Percentiles rank a stretch among this genome's conserved stretches.
Conservation (phyloP, 2,329 filamentous ascomycete species). For the Escovopsis sp. region DNA sequence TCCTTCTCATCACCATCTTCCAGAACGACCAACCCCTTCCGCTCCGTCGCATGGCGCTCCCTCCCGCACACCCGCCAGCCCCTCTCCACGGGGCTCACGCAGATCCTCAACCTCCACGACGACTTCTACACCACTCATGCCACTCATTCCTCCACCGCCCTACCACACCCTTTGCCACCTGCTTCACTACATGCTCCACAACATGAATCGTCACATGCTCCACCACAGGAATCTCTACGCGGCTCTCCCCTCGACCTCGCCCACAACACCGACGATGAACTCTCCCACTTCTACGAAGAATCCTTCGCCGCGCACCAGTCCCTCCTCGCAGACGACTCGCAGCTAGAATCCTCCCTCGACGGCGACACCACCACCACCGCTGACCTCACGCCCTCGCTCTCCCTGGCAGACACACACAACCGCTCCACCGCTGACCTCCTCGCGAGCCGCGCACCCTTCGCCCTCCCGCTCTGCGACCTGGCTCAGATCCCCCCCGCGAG, state of each 20-base stretch:
- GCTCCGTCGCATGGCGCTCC: constrained; percentile 32
- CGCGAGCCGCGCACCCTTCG: constrained; percentile 6
- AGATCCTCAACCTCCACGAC: constrained; percentile 23
- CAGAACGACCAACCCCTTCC: too few species aligned
- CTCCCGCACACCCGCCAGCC: constrained; percentile 31
- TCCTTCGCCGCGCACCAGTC: constrained; percentile 58
- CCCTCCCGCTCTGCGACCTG: constrained; percentile 32
- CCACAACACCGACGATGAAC: constrained; percentile 18
- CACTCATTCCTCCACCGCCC: too few species aligned
- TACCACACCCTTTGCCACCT: too few species aligned
- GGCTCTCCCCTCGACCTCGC: too few species aligned
- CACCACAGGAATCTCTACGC: background rate
- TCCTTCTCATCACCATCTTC: constrained; percentile 10
- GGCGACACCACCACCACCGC: constrained; percentile 7
- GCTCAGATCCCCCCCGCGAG: constrained; percentile 52
- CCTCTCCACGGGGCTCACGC: constrained; percentile 37
- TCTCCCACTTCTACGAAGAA: constrained; percentile 61
- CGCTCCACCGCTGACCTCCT: constrained; percentile 9
- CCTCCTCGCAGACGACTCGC: constrained; percentile 28
- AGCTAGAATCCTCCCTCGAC: constrained; percentile 30
- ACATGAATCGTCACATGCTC: background rate
- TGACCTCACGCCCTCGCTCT: constrained; percentile 6
- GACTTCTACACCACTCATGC: constrained; percentile 24
- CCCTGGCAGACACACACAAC: too few species aligned
- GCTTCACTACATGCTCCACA: too few species aligned